A percentile compares a stretch with the other conserved stretches of the same genome.
Conservation (phyloP, 2,329 filamentous ascomycete genomes). For the Cladosporium velox region DNA sequence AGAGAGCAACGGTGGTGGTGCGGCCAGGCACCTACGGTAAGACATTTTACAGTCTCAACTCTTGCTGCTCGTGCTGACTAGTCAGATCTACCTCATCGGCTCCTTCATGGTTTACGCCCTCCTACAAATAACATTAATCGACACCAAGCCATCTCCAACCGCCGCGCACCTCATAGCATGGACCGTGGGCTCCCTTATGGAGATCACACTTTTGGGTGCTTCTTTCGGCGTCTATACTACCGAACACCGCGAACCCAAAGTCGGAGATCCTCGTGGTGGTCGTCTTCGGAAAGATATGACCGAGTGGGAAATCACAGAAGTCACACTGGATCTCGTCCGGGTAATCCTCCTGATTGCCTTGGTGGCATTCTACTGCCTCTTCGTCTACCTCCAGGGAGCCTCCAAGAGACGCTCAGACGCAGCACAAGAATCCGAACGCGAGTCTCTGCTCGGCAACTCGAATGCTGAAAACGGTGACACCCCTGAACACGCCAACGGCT, state of each 20-base stretch:
- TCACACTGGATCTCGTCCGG: slow-evolving; percentile 67
- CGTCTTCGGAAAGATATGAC: slow-evolving; percentile 45
- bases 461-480: slow-evolving; percentile 45
- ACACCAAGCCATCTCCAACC: slow-evolving; percentile 79
- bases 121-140: slow-evolving; percentile 81
- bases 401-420: neutral
- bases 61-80: slow-evolving; percentile 25
- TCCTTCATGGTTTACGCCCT: slow-evolving; percentile 86
- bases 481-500: slow-evolving; percentile 45
- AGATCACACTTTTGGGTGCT: slow-evolving; percentile 69
- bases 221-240: slow-evolving; percentile 69
- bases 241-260: slow-evolving; percentile 64
- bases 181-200: slow-evolving; percentile 70
- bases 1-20: slow-evolving; percentile 76
- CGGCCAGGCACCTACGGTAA: slow-evolving; percentile 73
- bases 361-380: slow-evolving; percentile 60
- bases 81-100: slow-evolving; percentile 79
- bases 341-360: slow-evolving; percentile 66
- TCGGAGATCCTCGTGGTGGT: slow-evolving; percentile 47
- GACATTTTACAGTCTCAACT: slow-evolving; percentile 32
- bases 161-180: slow-evolving; percentile 79
- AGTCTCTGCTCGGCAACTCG: slow-evolving; percentile 59
- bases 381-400: slow-evolving; percentile 46
- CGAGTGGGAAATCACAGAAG: slow-evolving; percentile 65
- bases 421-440: slow-evolving; percentile 43